phyloP scores from a whole-genome alignment of 2,329 filamentous ascomycete genomes.

The Aspergillus puulaauensis region DNA sequence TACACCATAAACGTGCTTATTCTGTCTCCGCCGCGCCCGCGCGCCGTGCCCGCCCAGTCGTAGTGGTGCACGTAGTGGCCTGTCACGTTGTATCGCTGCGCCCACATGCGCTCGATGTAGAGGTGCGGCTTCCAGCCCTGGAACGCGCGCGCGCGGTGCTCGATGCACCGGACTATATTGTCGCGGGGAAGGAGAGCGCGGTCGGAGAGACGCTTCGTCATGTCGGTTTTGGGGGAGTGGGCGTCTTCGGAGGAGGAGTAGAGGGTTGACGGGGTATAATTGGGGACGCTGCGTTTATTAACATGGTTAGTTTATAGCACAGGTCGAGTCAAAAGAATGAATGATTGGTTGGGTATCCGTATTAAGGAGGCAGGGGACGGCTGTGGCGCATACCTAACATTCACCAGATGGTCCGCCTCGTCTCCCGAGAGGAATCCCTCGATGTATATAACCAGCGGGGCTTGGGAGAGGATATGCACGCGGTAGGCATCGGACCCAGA shows the following conservation, averaged over 20 bases:
- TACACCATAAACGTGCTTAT: slow-evolving; percentile 65
- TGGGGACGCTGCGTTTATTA: slow-evolving; percentile 27
- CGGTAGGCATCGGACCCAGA: slow-evolving; percentile 23
- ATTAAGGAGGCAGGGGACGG: not conserved
- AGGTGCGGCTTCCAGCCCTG: slow-evolving; percentile 61
- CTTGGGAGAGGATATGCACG: slow-evolving; percentile 52
- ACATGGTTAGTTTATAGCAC: not conserved
- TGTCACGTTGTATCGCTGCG: slow-evolving; percentile 57
- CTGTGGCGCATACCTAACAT: slow-evolving; percentile 48
- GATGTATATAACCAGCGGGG: slow-evolving; percentile 60
- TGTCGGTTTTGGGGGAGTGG: slow-evolving; percentile 48
- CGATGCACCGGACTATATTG: slow-evolving; percentile 56
- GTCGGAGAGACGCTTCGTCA: slow-evolving; percentile 54
- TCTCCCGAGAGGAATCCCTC: slow-evolving; percentile 52
- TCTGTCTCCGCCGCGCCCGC: slow-evolving; percentile 40
- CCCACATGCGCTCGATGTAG: slow-evolving; percentile 62
- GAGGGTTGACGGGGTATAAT: slow-evolving; percentile 55
- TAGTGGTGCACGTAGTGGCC: slow-evolving; percentile 62
- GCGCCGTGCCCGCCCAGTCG: slow-evolving; percentile 53
- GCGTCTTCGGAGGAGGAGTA: slow-evolving; percentile 41
- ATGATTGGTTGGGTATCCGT: too few relatives aligned
- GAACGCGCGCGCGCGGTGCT: slow-evolving; percentile 57
- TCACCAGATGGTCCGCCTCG: slow-evolving; percentile 53
- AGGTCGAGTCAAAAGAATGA: too few relatives aligned
- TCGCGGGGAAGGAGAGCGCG: slow-evolving; percentile 49